Percentiles rank a stretch among this genome's conserved stretches.
These are phyloP conservation scores for Syzygium jambos DNA, from an alignment of 345 rosid genomes.

Conservation along the genomic window DNA sequence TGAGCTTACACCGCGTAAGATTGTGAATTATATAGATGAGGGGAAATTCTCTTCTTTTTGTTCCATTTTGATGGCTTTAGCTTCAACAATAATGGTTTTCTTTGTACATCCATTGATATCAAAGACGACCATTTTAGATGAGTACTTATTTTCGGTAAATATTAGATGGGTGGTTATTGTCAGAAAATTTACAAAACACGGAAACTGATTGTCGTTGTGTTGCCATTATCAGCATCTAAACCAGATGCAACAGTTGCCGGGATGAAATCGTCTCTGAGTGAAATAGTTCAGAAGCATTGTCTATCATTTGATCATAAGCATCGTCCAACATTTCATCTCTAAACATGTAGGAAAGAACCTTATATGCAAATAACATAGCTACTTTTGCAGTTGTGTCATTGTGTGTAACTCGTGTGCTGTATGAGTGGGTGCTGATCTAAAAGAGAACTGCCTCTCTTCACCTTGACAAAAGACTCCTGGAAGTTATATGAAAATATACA, in stretches of 20 bases:
- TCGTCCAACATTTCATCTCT: background rate
- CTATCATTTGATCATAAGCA: background rate
- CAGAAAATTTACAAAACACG: background rate
- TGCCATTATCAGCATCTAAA: background rate
- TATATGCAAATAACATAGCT: background rate
- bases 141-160: background rate
- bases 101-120: background rate
- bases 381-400: background rate
- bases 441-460: background rate
- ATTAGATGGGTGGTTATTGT: background rate
- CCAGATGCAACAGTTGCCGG: background rate
- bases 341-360: background rate
- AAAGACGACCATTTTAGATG: background rate
- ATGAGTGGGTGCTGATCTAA: background rate
- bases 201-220: background rate
- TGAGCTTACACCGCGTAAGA: background rate
- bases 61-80: background rate
- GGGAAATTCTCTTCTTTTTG: background rate
- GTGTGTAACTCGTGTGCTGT: background rate
- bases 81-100: background rate
- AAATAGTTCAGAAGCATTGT: background rate
- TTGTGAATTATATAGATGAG: background rate
- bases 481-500: background rate
- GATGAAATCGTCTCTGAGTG: background rate
- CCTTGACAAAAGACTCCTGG: background rate